These are phyloP conservation scores for Coemansia sp. DNA, from an alignment of 371 early-diverging fungal species.

Conservation along the genomic window DNA sequence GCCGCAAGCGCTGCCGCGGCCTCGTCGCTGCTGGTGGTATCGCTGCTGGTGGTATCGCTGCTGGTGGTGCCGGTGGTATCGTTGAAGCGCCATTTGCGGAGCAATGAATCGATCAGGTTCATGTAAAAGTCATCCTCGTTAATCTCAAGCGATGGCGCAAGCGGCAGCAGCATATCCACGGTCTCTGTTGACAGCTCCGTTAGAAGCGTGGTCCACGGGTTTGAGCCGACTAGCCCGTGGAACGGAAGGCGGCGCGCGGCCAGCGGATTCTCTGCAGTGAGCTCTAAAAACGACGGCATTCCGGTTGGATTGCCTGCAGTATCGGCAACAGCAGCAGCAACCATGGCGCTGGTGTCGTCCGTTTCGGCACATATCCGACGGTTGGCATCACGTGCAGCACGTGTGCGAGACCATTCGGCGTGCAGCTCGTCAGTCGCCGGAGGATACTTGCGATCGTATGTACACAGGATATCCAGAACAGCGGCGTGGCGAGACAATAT, in stretches of 20 bases:
- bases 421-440: constrained; percentile 53
- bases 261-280: constrained; percentile 39
- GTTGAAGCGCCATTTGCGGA: constrained; percentile 25
- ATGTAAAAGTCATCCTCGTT: constrained; percentile 56
- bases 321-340: background rate
- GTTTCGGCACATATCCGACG: background rate
- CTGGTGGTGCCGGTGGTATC: too few species aligned
- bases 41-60: background rate
- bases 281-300: background rate
- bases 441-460: constrained; percentile 48
- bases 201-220: constrained; percentile 50
- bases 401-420: constrained; percentile 34
- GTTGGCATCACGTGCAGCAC: constrained; percentile 11
- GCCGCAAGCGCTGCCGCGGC: constrained; percentile 4
- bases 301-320: too few species aligned
- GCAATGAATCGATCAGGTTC: constrained; percentile 52
- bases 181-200: constrained; percentile 54
- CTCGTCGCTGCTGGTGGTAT: background rate
- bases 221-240: constrained; percentile 50
- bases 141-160: constrained; percentile 52
- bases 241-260: constrained; percentile 57
- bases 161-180: constrained; percentile 52
- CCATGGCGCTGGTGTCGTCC: background rate
- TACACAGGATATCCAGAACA: constrained; percentile 51
- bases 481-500: constrained; percentile 17